Conservation (phyloP, 208 protist species). For the Leishmania gerbilli region DNA sequence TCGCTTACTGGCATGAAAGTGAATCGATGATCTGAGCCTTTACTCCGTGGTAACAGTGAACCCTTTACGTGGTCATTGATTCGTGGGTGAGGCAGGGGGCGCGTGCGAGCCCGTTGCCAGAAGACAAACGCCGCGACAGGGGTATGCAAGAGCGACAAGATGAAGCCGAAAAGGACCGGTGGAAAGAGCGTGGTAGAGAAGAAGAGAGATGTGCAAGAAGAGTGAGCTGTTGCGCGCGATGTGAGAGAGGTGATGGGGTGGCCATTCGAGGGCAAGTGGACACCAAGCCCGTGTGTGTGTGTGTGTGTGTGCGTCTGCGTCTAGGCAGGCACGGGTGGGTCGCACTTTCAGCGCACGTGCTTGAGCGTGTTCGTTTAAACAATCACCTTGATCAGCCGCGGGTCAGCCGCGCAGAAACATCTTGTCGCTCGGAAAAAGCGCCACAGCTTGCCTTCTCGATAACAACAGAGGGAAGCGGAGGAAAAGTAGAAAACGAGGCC, state of each 20-base stretch:
- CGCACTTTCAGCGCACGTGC: not conserved
- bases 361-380: not conserved
- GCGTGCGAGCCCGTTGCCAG: not conserved
- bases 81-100: not conserved
- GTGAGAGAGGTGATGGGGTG: not conserved
- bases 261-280: not conserved
- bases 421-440: not conserved
- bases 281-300: not conserved
- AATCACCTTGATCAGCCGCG: not conserved
- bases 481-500: not conserved
- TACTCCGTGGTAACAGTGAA: not conserved
- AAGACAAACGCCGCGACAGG: not conserved
- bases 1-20: not conserved
- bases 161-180: not conserved
- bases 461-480: not conserved
- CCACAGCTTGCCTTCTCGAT: not conserved
- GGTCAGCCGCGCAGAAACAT: not conserved
- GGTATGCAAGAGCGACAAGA: not conserved
- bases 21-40: not conserved
- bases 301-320: not conserved
- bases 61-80: not conserved
- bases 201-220: not conserved
- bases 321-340: not conserved
- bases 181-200: not conserved
- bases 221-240: not conserved